Conservation (phyloP, 1,284 basidiomycete species). For the Xerocomus amazonicus region DNA sequence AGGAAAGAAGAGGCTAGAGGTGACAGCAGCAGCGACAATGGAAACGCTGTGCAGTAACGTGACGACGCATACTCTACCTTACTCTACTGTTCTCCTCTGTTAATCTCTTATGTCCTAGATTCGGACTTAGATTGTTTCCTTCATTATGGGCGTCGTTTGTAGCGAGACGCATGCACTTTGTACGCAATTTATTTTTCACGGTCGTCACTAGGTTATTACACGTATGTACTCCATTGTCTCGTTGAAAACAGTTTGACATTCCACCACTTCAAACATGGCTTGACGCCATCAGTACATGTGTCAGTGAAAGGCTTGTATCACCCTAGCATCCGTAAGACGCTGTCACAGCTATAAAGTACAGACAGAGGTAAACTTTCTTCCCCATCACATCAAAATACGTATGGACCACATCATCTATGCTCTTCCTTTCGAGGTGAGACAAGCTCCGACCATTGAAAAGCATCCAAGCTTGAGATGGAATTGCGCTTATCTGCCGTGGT, state of each 20-base stretch:
- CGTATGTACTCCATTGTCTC: constrained; percentile 17
- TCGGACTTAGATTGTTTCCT: constrained; percentile 25
- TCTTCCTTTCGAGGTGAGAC: constrained; percentile 32
- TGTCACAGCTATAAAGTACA: constrained; percentile 1
- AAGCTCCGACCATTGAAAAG: constrained; percentile 33
- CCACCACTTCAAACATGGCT: neutral
- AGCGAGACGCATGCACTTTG: constrained; percentile 19
- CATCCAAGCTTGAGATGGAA: constrained; percentile 31
- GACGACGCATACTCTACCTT: constrained; percentile 1
- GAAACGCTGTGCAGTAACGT: constrained; percentile 9
- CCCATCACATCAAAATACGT: neutral
- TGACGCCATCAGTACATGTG: constrained; percentile 8
- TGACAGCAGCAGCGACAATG: constrained; percentile 13
- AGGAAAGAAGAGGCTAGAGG: constrained; percentile 27
- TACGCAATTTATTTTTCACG: constrained; percentile 19
- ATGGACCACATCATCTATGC: constrained; percentile 11
- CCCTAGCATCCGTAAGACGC: neutral
- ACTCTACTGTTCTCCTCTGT: constrained; percentile 12
- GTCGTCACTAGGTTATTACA: constrained; percentile 7
- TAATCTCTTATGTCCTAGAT: constrained; percentile 27
- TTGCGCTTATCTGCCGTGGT: constrained; percentile 32
- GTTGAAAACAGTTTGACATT: constrained; percentile 1
- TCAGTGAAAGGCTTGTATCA: neutral
- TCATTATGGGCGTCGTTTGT: constrained; percentile 8
- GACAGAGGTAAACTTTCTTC: neutral